Conservation (phyloP, 805 yeast genomes). For the Suhomyces faveliae region DNA sequence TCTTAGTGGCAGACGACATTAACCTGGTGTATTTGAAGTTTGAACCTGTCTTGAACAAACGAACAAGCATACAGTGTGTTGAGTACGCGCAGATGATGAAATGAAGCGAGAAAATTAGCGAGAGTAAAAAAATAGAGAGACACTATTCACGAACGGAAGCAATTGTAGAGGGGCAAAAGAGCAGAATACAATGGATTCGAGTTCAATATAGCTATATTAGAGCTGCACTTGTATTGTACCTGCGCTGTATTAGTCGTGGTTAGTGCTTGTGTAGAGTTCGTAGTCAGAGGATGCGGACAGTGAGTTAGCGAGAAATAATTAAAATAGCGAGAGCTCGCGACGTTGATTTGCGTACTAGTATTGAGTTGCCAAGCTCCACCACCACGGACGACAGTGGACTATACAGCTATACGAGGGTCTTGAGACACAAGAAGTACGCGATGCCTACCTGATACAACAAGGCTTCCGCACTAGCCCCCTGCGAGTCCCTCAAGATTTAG, state of each 20-base stretch:
- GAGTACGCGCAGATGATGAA: neutral
- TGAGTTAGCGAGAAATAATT: neutral
- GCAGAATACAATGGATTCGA: no score
- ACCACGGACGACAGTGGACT: neutral
- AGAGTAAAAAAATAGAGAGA: neutral
- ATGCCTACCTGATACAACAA: no score
- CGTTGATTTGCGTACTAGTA: neutral
- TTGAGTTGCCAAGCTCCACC: neutral
- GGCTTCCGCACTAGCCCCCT: neutral
- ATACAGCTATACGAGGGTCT: neutral
- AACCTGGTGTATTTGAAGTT: neutral
- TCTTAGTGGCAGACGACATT: constrained; percentile 16
- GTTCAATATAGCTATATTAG: neutral
- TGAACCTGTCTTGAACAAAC: neutral
- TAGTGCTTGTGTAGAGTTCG: neutral
- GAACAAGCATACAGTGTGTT: constrained; percentile 4
- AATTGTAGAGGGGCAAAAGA: neutral
- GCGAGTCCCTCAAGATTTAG: no score
- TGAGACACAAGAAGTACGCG: neutral
- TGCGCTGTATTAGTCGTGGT: neutral
- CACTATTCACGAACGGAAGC: no score
- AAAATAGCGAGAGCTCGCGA: neutral
- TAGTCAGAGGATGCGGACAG: neutral
- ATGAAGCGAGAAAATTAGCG: neutral
- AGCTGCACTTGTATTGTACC: neutral